Conservation (phyloP, 805 yeast species). For the Lachancea kluyveri region DNA sequence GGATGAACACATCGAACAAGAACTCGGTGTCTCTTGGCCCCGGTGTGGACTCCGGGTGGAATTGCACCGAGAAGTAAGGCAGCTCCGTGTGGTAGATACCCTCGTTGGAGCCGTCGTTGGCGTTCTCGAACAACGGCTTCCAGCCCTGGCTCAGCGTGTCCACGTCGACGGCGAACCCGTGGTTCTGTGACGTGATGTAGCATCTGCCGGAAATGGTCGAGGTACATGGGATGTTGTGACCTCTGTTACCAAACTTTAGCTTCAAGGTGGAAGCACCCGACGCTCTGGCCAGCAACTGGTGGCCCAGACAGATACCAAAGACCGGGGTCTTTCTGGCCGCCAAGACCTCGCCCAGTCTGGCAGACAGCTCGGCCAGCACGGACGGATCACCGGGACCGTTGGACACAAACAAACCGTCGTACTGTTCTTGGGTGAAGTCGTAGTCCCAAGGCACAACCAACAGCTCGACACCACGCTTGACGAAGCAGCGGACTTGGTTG, state of each 20-base stretch:
- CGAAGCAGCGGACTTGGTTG: slow-evolving; percentile 96
- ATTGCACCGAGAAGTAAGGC: slow-evolving; percentile 96
- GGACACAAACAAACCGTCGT: slow-evolving; percentile 92
- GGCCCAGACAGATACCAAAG: slow-evolving; percentile 98
- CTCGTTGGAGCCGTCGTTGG: slow-evolving; percentile 96
- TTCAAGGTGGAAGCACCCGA: slow-evolving; percentile 90
- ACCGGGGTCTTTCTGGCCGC: slow-evolving; percentile 73
- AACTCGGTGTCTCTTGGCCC: slow-evolving; percentile 99
- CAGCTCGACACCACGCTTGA: slow-evolving; percentile 92
- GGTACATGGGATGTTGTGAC: slow-evolving; percentile 96
- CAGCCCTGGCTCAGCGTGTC: slow-evolving; percentile 69
- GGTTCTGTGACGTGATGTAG: slow-evolving; percentile 98
- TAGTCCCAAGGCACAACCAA: slow-evolving; percentile 95
- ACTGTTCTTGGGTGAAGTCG: slow-evolving; percentile 72
- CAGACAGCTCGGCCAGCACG: slow-evolving; percentile 64
- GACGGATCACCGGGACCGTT: slow-evolving; percentile 99
- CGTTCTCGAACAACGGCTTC: slow-evolving; percentile 91
- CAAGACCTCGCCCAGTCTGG: slow-evolving; percentile 51
- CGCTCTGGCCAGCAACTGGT: slow-evolving; percentile 92
- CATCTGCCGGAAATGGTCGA: slow-evolving; percentile 88
- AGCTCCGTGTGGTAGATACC: slow-evolving; percentile 87
- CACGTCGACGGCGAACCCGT: slow-evolving; percentile 95
- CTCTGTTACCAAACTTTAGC: slow-evolving; percentile 97
- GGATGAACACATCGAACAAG: slow-evolving; percentile 86
- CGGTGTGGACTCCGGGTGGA: slow-evolving; percentile 98